These are phyloP conservation scores for Anthracocystis panici-leucophaei DNA, from an alignment of 1,284 basidiomycete species.

Conservation along the genomic window DNA sequence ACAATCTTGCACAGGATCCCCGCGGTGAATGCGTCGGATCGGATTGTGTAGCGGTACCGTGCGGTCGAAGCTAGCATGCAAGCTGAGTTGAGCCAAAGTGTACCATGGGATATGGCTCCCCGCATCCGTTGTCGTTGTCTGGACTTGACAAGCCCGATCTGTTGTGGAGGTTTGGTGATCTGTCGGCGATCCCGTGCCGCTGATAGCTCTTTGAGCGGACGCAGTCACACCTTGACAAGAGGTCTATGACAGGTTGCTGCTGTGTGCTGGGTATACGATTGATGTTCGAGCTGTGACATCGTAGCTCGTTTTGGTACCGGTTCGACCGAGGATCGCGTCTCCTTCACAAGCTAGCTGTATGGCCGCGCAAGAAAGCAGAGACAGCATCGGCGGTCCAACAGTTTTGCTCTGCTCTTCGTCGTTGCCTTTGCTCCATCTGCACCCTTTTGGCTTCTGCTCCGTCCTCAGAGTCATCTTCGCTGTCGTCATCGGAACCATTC, in stretches of 20 bases:
- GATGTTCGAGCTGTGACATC: background rate
- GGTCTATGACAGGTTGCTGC: background rate
- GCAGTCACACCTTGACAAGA: background rate
- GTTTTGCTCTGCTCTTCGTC: slow-evolving; percentile 23
- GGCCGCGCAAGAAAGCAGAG: slow-evolving; percentile 38
- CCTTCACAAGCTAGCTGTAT: slow-evolving; percentile 12
- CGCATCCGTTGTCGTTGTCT: too few species aligned
- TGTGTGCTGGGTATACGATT: slow-evolving; percentile 9
- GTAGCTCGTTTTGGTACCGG: background rate
- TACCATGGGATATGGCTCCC: too few species aligned
- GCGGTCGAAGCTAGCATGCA: too few species aligned
- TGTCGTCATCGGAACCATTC: slow-evolving; percentile 17
- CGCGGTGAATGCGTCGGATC: too few species aligned
- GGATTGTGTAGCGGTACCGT: too few species aligned
- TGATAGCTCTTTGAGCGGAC: background rate
- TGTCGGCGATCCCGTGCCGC: too few species aligned
- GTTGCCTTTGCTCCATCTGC: slow-evolving; percentile 23
- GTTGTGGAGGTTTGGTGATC: too few species aligned
- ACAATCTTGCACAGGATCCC: too few species aligned
- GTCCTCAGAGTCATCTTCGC: slow-evolving; percentile 43
- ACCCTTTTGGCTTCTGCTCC: slow-evolving; percentile 14
- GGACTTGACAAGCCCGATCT: too few species aligned
- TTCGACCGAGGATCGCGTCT: too few species aligned
- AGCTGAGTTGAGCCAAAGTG: too few species aligned
- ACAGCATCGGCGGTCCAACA: slow-evolving; percentile 42